phyloP scores from a whole-genome alignment of 345 rosid species.

The Hibiscus trionum region DNA sequence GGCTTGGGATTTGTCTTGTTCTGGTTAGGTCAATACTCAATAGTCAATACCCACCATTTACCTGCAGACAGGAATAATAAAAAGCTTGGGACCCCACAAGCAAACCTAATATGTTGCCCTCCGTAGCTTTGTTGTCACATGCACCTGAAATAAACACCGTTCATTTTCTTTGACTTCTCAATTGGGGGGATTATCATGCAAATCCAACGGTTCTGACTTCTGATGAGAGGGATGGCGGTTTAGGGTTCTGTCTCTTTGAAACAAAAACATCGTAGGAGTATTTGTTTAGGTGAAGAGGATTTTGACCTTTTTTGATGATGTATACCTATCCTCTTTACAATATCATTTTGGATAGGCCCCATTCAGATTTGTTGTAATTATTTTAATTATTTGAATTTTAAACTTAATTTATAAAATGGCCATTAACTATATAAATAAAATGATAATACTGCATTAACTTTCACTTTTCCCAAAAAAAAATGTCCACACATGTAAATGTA shows the following conservation, averaged over 20 bases:
- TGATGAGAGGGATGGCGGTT: conserved; percentile 14
- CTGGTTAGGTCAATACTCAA: conserved; percentile 29
- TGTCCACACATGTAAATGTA: not conserved
- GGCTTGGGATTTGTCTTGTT: conserved; percentile 5
- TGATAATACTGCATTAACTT: no score
- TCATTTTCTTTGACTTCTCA: not conserved
- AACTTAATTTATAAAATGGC: not conserved
- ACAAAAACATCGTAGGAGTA: not conserved
- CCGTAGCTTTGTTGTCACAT: not conserved
- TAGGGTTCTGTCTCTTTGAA: conserved; percentile 14
- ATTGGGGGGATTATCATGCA: not conserved
- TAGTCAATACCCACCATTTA: conserved; percentile 33
- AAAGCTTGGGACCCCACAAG: conserved; percentile 17
- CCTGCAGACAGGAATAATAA: conserved; percentile 8
- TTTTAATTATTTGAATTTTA: conserved; percentile 22
- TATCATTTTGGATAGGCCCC: conserved; percentile 22
- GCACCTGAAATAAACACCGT: conserved; percentile 4
- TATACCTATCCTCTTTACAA: conserved; percentile 4
- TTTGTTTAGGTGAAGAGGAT: conserved; percentile 24
- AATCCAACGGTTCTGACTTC: not conserved
- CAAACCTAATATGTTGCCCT: not conserved
- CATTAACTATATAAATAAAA: not conserved
- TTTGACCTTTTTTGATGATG: conserved; percentile 10
- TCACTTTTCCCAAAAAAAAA: not conserved
- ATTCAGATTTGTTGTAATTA: not conserved